phyloP scores from a whole-genome alignment of 805 yeast genomes.

The Wickerhamiella qilinensis region DNA sequence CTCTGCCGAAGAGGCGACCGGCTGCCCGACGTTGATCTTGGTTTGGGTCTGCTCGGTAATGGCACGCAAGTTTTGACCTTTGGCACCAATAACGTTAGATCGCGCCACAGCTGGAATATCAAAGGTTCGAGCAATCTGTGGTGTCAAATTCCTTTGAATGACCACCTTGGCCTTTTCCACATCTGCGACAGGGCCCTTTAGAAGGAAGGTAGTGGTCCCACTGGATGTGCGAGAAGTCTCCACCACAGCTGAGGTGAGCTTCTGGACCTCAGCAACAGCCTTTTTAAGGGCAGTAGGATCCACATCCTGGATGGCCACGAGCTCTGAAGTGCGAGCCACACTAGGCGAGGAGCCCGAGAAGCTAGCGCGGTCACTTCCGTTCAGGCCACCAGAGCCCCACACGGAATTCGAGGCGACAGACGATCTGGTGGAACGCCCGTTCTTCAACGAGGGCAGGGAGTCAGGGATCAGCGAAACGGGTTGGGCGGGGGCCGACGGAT shows the following conservation, averaged over 20 bases:
- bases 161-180: constrained; percentile 6
- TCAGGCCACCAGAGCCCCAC: too few relatives aligned
- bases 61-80: constrained; percentile 9
- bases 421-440: too few relatives aligned
- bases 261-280: constrained; percentile 3
- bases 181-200: constrained; percentile 8
- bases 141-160: constrained; percentile 7
- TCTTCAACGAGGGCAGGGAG: too few relatives aligned
- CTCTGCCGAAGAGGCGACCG: background rate
- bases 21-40: constrained; percentile 5
- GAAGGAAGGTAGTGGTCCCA: constrained; percentile 9
- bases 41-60: constrained; percentile 5
- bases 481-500: too few relatives aligned
- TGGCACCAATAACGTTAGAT: constrained; percentile 11
- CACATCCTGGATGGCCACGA: background rate
- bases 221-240: constrained; percentile 9
- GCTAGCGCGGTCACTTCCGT: too few relatives aligned
- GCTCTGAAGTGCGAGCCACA: constrained; percentile 1
- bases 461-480: too few relatives aligned
- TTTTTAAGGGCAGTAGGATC: background rate
- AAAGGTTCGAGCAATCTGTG: constrained; percentile 4
- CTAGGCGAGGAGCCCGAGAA: too few relatives aligned
- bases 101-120: constrained; percentile 10
- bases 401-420: too few relatives aligned
- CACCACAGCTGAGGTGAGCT: constrained; percentile 5